Conservation (phyloP, 768 basidiomycete genomes). For the Cantharellus anzutake region DNA sequence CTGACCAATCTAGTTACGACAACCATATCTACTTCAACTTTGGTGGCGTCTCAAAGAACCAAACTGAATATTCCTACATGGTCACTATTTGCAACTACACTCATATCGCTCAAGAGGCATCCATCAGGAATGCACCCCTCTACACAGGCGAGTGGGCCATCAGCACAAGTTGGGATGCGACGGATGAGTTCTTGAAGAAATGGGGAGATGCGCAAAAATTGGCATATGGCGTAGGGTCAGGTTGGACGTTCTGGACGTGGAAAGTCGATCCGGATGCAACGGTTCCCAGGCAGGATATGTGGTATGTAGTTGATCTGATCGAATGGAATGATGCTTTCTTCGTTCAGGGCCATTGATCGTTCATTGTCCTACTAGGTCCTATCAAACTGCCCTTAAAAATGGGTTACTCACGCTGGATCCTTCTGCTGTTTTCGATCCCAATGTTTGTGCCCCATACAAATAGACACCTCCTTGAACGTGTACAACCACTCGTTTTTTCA, state of each 20-base stretch:
- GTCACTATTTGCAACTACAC: constrained; percentile 1
- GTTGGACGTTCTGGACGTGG: constrained; percentile 4
- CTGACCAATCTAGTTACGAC: constrained; percentile 28
- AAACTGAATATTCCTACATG: not conserved
- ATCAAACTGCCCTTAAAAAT: not conserved
- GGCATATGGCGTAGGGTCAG: not conserved
- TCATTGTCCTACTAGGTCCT: not conserved
- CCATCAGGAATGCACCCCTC: constrained; percentile 2
- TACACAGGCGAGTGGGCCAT: constrained; percentile 3
- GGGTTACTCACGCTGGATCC: constrained; percentile 2
- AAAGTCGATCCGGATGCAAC: constrained; percentile 2
- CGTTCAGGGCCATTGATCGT: not conserved
- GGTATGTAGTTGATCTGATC: not conserved
- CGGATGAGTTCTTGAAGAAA: not conserved
- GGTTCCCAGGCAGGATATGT: not conserved
- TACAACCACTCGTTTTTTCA: too few relatives aligned
- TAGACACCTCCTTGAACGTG: not conserved
- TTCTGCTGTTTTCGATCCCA: not conserved
- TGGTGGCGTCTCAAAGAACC: constrained; percentile 1
- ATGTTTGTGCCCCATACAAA: constrained; percentile 1
- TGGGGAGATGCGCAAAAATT: constrained; percentile 5
- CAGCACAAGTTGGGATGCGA: not conserved
- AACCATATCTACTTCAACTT: constrained; percentile 64
- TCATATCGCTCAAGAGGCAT: not conserved
- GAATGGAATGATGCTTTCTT: not conserved